Percentiles rank a stretch among this genome's conserved stretches.
These are phyloP conservation scores for Tulasnella calospora DNA, from an alignment of 768 basidiomycete species.

Conservation along the genomic window DNA sequence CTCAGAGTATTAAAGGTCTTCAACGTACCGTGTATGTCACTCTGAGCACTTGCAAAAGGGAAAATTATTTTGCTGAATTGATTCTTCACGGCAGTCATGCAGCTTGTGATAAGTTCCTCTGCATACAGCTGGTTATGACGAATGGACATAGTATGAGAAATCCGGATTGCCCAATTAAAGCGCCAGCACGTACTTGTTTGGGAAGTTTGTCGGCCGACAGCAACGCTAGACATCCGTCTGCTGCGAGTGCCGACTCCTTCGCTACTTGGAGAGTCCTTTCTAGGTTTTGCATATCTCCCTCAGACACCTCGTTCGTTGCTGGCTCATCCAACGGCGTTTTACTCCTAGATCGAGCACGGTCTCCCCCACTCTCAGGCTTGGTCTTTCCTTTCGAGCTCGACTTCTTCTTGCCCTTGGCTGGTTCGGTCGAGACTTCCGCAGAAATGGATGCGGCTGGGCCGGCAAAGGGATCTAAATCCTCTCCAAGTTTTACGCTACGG, in stretches of 20 bases:
- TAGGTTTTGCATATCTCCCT: conserved; percentile 50
- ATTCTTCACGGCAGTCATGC: conserved; percentile 72
- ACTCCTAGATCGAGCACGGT: conserved; percentile 37
- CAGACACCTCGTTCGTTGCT: conserved; percentile 39
- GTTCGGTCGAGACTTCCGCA: conserved; percentile 37
- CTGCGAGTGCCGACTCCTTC: conserved; percentile 70
- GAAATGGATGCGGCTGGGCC: conserved; percentile 31
- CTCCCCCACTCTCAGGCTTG: background rate
- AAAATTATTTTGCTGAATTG: conserved; percentile 75
- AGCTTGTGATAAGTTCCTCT: conserved; percentile 81
- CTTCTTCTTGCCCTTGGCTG: conserved; percentile 37
- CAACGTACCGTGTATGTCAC: conserved; percentile 29
- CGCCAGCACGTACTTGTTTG: conserved; percentile 61
- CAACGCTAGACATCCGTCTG: conserved; percentile 75
- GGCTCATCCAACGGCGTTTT: conserved; percentile 40
- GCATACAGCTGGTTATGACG: conserved; percentile 68
- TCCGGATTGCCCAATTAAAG: background rate
- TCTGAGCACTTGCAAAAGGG: conserved; percentile 70
- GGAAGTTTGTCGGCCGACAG: conserved; percentile 73
- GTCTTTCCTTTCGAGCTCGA: conserved; percentile 13
- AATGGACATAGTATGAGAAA: background rate
- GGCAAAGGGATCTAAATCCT: conserved; percentile 69
- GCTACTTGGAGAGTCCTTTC: conserved; percentile 54
- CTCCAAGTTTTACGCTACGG: conserved; percentile 68
- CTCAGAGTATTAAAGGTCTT: conserved; percentile 35